Conservation (phyloP, 106 monocot species). For the Allium fistulosum region DNA sequence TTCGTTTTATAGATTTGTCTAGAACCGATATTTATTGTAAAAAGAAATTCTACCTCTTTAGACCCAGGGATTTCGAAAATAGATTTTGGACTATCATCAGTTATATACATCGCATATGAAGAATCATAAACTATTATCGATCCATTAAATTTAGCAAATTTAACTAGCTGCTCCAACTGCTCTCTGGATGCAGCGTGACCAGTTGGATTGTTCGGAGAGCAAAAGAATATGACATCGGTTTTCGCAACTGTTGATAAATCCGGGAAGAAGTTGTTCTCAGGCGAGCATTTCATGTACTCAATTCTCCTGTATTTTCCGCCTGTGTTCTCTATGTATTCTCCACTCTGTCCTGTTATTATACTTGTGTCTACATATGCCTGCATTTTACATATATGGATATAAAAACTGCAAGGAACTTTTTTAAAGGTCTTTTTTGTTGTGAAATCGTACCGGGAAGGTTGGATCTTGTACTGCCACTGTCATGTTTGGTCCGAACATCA, state of each 20-base stretch:
- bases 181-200: slow-evolving; percentile 48
- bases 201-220: slow-evolving; percentile 79
- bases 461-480: slow-evolving; percentile 89
- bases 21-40: too few species aligned
- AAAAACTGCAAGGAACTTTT: too few species aligned
- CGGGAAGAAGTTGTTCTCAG: slow-evolving; percentile 59
- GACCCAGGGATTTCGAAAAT: slow-evolving; percentile 79
- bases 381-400: background rate
- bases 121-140: slow-evolving; percentile 60
- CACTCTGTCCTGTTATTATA: slow-evolving; percentile 52
- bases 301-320: slow-evolving; percentile 20
- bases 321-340: slow-evolving; percentile 5
- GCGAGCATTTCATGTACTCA: slow-evolving; percentile 52
- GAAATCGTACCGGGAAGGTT: slow-evolving; percentile 61
- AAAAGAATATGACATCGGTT: slow-evolving; percentile 74
- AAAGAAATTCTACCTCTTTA: slow-evolving; percentile 42
- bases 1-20: too few species aligned
- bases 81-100: slow-evolving; percentile 64
- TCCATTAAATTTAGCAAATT: slow-evolving; percentile 38
- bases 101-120: slow-evolving; percentile 44
- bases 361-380: slow-evolving; percentile 64
- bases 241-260: slow-evolving; percentile 13
- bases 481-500: slow-evolving; percentile 65
- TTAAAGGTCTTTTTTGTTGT: background rate
- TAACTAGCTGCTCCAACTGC: slow-evolving; percentile 43